Evolutionary conservation across 2,329 filamentous ascomycete species (phyloP), one percentile per base, ranked within the genome.

Genomic region (Cladophialophora chaetospira): DNA sequence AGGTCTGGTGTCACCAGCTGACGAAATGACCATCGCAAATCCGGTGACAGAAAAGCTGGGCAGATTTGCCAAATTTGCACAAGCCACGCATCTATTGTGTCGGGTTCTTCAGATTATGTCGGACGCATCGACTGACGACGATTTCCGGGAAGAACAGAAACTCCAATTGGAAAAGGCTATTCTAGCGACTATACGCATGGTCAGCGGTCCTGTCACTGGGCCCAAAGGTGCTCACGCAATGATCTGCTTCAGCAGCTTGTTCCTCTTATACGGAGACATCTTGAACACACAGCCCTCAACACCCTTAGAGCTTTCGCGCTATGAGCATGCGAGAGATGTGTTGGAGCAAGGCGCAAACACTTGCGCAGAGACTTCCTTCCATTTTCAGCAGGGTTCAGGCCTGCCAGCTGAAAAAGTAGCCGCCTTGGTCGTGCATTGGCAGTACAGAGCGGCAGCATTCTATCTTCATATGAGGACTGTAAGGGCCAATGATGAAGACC

Each of bases 31-130:
- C 9, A 31, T 51, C 35, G 33, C 47, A 15, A 28, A 33, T 21
- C 33, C 47, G 9, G n/a, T 35, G 23, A 38, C 47, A 17, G 47
- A 51, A 10, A 15, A 36, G 13, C 40, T 51, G 35, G 47, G 47
- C n/a, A 28, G 35, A 42, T 51, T 51, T 28, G 35, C 47, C 8
- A 51, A 51, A 13, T 25, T 42, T 13, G 47, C 47, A 0, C 47
- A 51, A 33, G 47, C 47, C 2, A 51, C 47, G 5, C 47, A 51
- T 51, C 47, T 51, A 21, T 35, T 51, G 11, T 51, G 47, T 19
- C 47, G 47, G 5, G 47, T 51, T 17, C 35, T 51, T 35, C 23
- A 42, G 47, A 19, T 36, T 9, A 23, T 40, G 10, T 11, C 19
- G 10, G 47, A 51, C 15, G n/a, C 19, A 21, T 42, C 47, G 2